Conservation (phyloP, 768 basidiomycete species). For the Calocybe gangraenosa region DNA sequence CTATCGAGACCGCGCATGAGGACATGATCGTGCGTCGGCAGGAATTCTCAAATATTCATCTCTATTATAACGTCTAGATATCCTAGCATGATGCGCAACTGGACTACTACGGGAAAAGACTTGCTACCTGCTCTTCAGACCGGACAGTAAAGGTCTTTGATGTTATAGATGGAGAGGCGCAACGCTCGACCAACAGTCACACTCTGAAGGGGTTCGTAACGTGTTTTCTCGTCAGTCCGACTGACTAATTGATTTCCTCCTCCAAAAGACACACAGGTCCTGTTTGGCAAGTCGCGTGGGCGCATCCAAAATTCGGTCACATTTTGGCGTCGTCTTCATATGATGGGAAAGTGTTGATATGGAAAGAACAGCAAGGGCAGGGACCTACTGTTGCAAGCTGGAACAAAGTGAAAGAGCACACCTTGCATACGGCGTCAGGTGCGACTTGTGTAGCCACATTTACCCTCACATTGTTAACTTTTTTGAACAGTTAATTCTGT, state of each 20-base stretch:
- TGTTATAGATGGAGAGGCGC: slow-evolving; percentile 82
- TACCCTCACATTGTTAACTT: not conserved
- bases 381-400: slow-evolving; percentile 61
- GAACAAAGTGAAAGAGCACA: slow-evolving; percentile 95
- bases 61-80: slow-evolving; percentile 4
- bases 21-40: slow-evolving; percentile 88
- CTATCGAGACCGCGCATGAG: slow-evolving; percentile 93
- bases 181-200: slow-evolving; percentile 58
- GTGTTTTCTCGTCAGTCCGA: not conserved
- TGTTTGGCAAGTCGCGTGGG: slow-evolving; percentile 98
- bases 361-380: slow-evolving; percentile 83
- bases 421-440: slow-evolving; percentile 92
- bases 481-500: slow-evolving; percentile 80
- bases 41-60: not conserved
- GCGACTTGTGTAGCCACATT: slow-evolving; percentile 19
- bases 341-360: slow-evolving; percentile 96
- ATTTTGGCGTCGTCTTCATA: slow-evolving; percentile 99
- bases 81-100: slow-evolving; percentile 95
- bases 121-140: slow-evolving; percentile 96
- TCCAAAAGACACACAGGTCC: slow-evolving; percentile 83
- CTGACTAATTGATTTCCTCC: no score
- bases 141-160: slow-evolving; percentile 94
- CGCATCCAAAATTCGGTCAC: slow-evolving; percentile 94
- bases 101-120: slow-evolving; percentile 95
- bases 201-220: slow-evolving; percentile 71